phyloP scores from a whole-genome alignment of 176 grass and related monocot genomes.

The Phyllostachys edulis region DNA sequence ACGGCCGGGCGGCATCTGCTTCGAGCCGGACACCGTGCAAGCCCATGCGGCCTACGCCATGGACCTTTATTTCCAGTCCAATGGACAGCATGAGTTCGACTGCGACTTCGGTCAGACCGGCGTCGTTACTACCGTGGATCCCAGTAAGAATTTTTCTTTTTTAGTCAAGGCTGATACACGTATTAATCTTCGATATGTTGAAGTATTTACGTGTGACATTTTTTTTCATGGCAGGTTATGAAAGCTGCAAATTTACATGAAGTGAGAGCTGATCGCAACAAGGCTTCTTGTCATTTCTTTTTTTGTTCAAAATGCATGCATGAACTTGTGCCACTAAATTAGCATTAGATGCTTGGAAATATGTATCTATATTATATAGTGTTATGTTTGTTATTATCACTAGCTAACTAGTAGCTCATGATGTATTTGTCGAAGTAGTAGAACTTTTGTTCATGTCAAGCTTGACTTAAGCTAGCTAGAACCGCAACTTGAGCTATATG shows the following conservation, averaged over 20 bases:
- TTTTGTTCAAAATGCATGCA: background rate
- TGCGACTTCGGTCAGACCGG: slow-evolving; percentile 71
- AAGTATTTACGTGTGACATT: background rate
- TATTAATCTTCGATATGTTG: background rate
- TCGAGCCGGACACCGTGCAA: slow-evolving; percentile 55
- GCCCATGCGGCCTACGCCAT: slow-evolving; percentile 78
- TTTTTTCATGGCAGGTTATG: slow-evolving; percentile 42
- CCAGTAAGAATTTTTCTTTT: slow-evolving; percentile 47
- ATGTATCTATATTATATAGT: no score
- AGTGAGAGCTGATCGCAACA: background rate
- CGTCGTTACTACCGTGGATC: slow-evolving; percentile 51
- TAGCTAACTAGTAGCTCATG: no score
- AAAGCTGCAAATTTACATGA: slow-evolving; percentile 56
- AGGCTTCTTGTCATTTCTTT: background rate
- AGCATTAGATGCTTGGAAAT: background rate
- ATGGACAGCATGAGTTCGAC: slow-evolving; percentile 51
- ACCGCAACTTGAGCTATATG: no score
- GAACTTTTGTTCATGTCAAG: no score
- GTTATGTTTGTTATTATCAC: no score
- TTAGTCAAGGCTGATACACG: background rate
- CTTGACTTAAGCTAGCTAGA: no score
- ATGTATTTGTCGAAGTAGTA: no score
- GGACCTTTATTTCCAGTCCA: slow-evolving; percentile 71
- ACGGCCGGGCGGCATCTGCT: slow-evolving; percentile 57
- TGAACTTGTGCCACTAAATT: background rate